Evolutionary conservation across 1,139 yeast species (phyloP), one percentile per base, ranked within the genome.

Genomic region (Zygosaccharomyces sapae): DNA sequence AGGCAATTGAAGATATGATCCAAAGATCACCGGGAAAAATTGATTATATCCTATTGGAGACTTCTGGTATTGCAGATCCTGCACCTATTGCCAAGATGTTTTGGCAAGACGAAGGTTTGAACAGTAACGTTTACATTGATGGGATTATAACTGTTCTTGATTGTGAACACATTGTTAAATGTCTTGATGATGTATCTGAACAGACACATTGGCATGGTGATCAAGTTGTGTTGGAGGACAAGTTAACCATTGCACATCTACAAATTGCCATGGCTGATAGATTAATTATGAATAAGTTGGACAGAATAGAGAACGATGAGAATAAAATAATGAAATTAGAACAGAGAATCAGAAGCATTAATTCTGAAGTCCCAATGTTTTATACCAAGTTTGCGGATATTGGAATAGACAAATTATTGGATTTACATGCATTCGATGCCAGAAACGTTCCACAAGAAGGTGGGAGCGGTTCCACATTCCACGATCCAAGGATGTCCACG

Each of bases 51-150:
- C 67, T 92, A 24, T 70, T 94, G 47, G 99, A 92, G 63, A 94
- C 99, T 0, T 88, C 97, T 0, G 99, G 99, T 0, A 75, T 94
- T n/a, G 98, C 99, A 0, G 97, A 92, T 63, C 98, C 98, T 0
- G 97, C 85, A 0, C 97, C 97, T 0, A 88, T 92, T 33, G 96
- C 97, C 6, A 80, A 82, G 56, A 92, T 92, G 96, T 92, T 92
- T 67, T 92, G 98, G 98, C 73, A 90, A 35, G 98, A 92, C 65
- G 94, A 86, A 31, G 97, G 92, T 0, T 71, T 92, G 48, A 76
- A 83, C 10, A 83, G 96, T 4, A 83, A 81, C 55, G 87, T 92
- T 2, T 87, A 86, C 63, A 83, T 92, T 38, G 98, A 92, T 67
- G 96, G 97, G 0, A 89, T 92, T 4, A 77, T 94, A n/a, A 86